Conservation (phyloP, 1,284 basidiomycete species). For the Rhodofomes roseus region DNA sequence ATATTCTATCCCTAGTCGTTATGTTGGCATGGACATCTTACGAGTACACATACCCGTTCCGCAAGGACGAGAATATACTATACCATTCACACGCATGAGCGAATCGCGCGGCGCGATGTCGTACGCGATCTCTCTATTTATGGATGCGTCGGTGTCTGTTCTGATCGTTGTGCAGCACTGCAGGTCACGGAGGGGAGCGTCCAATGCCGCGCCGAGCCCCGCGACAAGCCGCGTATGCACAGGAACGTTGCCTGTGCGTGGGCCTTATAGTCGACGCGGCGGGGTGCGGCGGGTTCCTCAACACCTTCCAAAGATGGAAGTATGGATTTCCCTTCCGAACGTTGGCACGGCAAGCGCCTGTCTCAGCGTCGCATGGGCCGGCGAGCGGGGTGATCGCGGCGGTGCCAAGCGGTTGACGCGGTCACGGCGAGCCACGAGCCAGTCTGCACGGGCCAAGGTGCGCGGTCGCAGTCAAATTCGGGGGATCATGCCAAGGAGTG, state of each 20-base stretch:
- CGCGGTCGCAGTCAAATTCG: too few species aligned
- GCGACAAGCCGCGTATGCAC: neutral
- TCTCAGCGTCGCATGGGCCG: neutral
- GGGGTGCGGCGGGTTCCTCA: neutral
- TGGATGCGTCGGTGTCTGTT: neutral
- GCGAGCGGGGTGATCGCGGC: neutral
- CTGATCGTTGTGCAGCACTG: neutral
- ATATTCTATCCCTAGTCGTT: neutral
- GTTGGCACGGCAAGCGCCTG: neutral
- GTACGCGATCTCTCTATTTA: neutral
- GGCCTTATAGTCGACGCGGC: neutral
- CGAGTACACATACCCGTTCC: neutral
- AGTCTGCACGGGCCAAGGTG: too few species aligned
- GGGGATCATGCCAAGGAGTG: too few species aligned
- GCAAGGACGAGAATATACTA: neutral
- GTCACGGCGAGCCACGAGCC: too few species aligned
- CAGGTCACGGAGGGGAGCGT: neutral
- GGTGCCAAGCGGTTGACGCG: too few species aligned
- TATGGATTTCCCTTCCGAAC: neutral
- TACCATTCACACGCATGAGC: neutral
- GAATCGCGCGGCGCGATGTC: neutral
- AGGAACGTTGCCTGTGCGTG: neutral
- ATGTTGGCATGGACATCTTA: neutral
- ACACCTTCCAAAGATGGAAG: neutral
- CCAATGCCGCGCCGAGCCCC: neutral